A percentile compares a stretch with the other conserved stretches of the same genome.
Conservation (phyloP, 345 rosid genomes). For the Conringia planisiliqua region DNA sequence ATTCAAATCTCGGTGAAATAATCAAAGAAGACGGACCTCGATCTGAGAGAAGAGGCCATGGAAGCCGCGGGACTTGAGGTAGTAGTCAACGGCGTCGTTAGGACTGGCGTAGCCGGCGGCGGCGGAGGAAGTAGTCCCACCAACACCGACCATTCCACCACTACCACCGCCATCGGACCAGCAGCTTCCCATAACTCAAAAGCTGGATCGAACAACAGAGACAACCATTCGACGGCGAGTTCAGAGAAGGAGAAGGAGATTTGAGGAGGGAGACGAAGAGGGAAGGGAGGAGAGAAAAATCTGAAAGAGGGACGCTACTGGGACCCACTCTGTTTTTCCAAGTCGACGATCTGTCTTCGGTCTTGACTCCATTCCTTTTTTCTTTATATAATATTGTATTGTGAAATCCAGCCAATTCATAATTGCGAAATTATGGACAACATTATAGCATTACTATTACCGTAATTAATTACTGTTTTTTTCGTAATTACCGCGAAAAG, state of each 20-base stretch:
- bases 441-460: background rate
- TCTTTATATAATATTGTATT: background rate
- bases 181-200: conserved; percentile 70
- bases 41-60: conserved; percentile 68
- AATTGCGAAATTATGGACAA: background rate
- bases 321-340: conserved; percentile 24
- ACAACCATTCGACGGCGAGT: conserved; percentile 12
- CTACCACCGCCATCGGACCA: conserved; percentile 51
- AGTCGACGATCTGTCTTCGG: conserved; percentile 12
- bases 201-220: conserved; percentile 7
- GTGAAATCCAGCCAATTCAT: background rate
- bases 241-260: background rate
- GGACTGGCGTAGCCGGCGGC: conserved; percentile 20
- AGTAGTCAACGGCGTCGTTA: conserved; percentile 72
- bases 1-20: background rate
- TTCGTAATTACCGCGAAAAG: background rate
- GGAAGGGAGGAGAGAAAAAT: background rate
- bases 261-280: background rate
- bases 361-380: background rate
- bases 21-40: conserved; percentile 48
- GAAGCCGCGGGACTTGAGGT: conserved; percentile 67
- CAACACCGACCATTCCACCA: conserved; percentile 50
- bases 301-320: background rate
- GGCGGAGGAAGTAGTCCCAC: conserved; percentile 46
- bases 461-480: background rate